Base-by-base conservation (phyloP, 2,329 filamentous ascomycete genomes). In the Amesomyces nigricolor region DNA sequence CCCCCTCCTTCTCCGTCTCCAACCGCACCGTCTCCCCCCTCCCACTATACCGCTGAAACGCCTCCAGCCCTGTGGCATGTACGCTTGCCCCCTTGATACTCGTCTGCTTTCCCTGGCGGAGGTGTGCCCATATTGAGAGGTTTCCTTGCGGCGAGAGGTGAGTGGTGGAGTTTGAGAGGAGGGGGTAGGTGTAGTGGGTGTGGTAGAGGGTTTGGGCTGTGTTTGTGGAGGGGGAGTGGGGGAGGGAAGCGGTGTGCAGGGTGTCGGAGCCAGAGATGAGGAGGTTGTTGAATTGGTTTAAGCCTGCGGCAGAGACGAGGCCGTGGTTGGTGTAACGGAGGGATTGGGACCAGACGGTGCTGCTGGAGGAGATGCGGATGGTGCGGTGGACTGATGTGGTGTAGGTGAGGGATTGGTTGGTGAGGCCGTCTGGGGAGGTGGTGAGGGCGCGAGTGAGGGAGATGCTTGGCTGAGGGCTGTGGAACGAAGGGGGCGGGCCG, bases 401-500 rank as follows among this genome's bases (percentile, higher is more conserved):
- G 65, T 88, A 87, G 4, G 72, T 69, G 13, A 91, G 71, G 0
- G 81, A 80, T 57, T 80, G 74, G 62, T 86, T 86, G 4, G 73
- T 72, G 4, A 26, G 22, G 3, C 81, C 81, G 19, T 78, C 79
- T 0, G 73, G 69, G 2, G 67, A 72, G n/a, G 73, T 71, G 2
- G 67, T 72, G n/a, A 79, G 63, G 4, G 65, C 60, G 44, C 81
- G 81, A 2, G 74, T 74, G n/a, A 85, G 67, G 1, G 66, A 58
- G 54, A 87, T 77, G 2, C 64, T 65, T 0, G 83, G 80, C 1
- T 56, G 70, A 39, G 54, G 62, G 42, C 56, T 60, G 5, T 62
- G 51, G 13, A 74, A 58, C 1, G 38, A 65, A 1, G 74, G 73
- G 10, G 65, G 45, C 1, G 63, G 67, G 11, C 79, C 80, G 1